A percentile compares a stretch with the other conserved stretches of the same genome.
phyloP scores from a whole-genome alignment of 2,329 filamentous ascomycete genomes.

The Orbilia javanica region DNA sequence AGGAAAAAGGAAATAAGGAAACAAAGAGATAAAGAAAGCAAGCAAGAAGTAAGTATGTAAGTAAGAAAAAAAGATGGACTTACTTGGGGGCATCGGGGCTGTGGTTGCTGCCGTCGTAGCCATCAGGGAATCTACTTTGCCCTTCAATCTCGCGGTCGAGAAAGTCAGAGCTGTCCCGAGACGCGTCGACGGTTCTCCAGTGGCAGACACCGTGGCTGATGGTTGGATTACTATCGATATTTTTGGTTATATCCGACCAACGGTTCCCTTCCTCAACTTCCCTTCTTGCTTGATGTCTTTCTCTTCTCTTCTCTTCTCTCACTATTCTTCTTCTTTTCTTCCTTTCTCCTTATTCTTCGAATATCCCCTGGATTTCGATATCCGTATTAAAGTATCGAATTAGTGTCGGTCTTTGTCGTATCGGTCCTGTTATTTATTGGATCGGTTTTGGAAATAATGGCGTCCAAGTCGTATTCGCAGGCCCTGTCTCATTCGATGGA shows the following conservation, averaged over 20 bases:
- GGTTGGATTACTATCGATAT: neutral
- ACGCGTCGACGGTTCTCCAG: conserved; percentile 51
- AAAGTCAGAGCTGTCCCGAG: conserved; percentile 38
- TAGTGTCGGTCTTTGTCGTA: neutral
- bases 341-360: no score
- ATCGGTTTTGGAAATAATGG: neutral
- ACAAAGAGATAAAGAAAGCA: no score
- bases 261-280: neutral
- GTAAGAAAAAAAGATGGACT: conserved; percentile 19
- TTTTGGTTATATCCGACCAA: neutral
- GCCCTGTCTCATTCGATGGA: conserved; percentile 40
- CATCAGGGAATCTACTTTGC: conserved; percentile 43
- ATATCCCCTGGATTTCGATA: no score
- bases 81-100: conserved; percentile 42
- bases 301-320: no score
- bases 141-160: conserved; percentile 44
- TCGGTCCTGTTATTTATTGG: neutral
- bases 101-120: conserved; percentile 51
- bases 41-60: no score
- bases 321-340: no score
- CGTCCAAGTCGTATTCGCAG: conserved; percentile 29
- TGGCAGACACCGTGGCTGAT: conserved; percentile 34
- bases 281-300: no score
- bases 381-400: no score
- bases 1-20: no score